Conservation (phyloP, 1,139 yeast genomes). For the Yamadazyma conglobata region DNA sequence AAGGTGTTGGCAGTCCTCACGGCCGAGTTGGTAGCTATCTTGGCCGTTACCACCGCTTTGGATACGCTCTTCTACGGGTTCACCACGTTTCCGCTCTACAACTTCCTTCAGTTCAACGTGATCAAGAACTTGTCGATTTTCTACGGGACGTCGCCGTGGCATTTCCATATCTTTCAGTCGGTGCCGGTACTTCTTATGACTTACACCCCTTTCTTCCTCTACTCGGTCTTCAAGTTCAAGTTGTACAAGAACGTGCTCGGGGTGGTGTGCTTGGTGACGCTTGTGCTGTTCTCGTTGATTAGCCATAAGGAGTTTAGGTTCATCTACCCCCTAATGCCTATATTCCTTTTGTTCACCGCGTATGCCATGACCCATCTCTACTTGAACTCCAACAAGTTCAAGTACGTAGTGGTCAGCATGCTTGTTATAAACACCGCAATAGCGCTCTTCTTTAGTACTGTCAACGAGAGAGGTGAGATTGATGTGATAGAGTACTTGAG, state of each 20-base stretch:
- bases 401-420: slow-evolving; percentile 12
- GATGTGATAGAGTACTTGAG: slow-evolving; percentile 58
- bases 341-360: slow-evolving; percentile 39
- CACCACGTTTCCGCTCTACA: slow-evolving; percentile 59
- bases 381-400: slow-evolving; percentile 5
- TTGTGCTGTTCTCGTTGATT: slow-evolving; percentile 58
- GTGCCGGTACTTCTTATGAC: slow-evolving; percentile 71
- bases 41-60: slow-evolving; percentile 20
- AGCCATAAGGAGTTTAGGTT: slow-evolving; percentile 90
- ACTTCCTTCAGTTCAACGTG: slow-evolving; percentile 75
- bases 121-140: slow-evolving; percentile 70
- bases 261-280: slow-evolving; percentile 35
- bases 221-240: slow-evolving; percentile 15
- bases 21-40: slow-evolving; percentile 7
- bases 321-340: slow-evolving; percentile 81
- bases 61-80: slow-evolving; percentile 63
- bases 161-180: slow-evolving; percentile 80
- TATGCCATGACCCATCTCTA: slow-evolving; percentile 11
- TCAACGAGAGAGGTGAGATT: slow-evolving; percentile 85
- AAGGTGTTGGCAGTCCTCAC: slow-evolving; percentile 4
- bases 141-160: slow-evolving; percentile 85
- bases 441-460: slow-evolving; percentile 52
- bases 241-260: slow-evolving; percentile 17
- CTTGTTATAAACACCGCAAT: slow-evolving; percentile 41
- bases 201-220: slow-evolving; percentile 54